These are phyloP conservation scores for Silene vulgaris DNA, from an alignment of 179 eudicot genomes.

Conservation along the genomic window DNA sequence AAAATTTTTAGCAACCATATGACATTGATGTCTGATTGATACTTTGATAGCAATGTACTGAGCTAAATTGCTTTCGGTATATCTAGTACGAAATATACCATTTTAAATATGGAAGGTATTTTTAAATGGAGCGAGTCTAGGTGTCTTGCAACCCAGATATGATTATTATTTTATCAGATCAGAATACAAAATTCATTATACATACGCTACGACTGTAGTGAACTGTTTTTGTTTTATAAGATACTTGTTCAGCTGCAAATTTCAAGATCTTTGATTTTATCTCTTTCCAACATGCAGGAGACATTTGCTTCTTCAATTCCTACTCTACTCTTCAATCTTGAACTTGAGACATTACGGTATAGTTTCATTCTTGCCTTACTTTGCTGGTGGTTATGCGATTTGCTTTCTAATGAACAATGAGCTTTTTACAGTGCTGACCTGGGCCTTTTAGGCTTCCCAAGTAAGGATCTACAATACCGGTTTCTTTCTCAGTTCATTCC, in stretches of 20 bases:
- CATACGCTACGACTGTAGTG: background rate
- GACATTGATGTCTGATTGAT: slow-evolving; percentile 3
- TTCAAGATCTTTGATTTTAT: background rate
- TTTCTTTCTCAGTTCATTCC: slow-evolving; percentile 94
- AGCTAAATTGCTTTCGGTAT: background rate
- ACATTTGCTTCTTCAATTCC: slow-evolving; percentile 77
- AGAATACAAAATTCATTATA: background rate
- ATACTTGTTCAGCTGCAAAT: background rate
- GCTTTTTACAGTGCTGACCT: slow-evolving; percentile 71
- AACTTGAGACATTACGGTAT: slow-evolving; percentile 94
- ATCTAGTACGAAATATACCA: too few relatives aligned
- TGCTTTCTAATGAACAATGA: slow-evolving; percentile 13
- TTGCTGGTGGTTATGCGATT: slow-evolving; percentile 11
- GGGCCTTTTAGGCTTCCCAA: slow-evolving; percentile 89
- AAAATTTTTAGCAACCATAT: background rate
- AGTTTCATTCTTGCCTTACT: slow-evolving; percentile 10
- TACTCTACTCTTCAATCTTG: slow-evolving; percentile 82
- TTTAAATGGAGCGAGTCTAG: too few relatives aligned
- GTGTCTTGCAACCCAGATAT: too few relatives aligned
- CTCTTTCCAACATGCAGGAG: slow-evolving; percentile 51
- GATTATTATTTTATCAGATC: background rate
- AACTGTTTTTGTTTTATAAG: background rate
- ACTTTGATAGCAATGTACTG: background rate
- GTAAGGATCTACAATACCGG: slow-evolving; percentile 81
- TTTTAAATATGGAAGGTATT: too few relatives aligned